These are phyloP conservation scores for Flaveria floridana DNA, from an alignment of 140 eudicot genomes.

Conservation along the genomic window DNA sequence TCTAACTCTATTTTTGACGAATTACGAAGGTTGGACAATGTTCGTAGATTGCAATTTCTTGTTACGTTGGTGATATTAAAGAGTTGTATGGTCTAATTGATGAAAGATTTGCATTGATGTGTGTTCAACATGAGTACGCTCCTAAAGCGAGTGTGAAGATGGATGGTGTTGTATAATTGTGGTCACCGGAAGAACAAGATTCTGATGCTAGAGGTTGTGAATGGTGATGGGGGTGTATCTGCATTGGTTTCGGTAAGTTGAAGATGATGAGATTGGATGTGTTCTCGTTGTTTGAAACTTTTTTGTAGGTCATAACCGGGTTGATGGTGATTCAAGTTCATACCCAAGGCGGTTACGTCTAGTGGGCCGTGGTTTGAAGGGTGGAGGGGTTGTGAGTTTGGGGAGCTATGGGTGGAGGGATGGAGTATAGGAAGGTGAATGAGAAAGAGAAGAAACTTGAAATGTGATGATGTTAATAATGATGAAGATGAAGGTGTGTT, in stretches of 20 bases:
- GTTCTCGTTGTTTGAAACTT: constrained; percentile 88
- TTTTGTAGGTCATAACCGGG: constrained; percentile 82
- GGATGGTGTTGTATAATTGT: constrained; percentile 97
- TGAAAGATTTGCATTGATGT: constrained; percentile 79
- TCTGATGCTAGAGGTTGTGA: constrained; percentile 72
- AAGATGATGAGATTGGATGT: constrained; percentile 79
- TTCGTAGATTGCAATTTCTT: constrained; percentile 90
- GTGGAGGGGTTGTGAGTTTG: constrained; percentile 83
- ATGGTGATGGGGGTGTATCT: constrained; percentile 63
- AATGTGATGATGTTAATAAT: neutral
- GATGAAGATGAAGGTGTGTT: neutral
- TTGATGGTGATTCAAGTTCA: constrained; percentile 50
- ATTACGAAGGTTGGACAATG: constrained; percentile 82
- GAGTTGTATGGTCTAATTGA: constrained; percentile 56
- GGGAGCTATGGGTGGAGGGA: constrained; percentile 84
- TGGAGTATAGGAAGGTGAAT: constrained; percentile 47
- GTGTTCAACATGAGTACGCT: constrained; percentile 86
- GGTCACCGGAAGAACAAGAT: constrained; percentile 65
- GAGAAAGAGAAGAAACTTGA: constrained; percentile 5
- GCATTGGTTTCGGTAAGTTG: constrained; percentile 86
- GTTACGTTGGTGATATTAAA: constrained; percentile 65
- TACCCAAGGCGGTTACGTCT: constrained; percentile 67
- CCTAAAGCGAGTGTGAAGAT: constrained; percentile 81
- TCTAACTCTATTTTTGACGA: constrained; percentile 67
- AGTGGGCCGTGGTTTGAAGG: constrained; percentile 99